These are phyloP conservation scores for Excoecaria cochinchinensis DNA, from an alignment of 345 rosid species.

Conservation along the genomic window DNA sequence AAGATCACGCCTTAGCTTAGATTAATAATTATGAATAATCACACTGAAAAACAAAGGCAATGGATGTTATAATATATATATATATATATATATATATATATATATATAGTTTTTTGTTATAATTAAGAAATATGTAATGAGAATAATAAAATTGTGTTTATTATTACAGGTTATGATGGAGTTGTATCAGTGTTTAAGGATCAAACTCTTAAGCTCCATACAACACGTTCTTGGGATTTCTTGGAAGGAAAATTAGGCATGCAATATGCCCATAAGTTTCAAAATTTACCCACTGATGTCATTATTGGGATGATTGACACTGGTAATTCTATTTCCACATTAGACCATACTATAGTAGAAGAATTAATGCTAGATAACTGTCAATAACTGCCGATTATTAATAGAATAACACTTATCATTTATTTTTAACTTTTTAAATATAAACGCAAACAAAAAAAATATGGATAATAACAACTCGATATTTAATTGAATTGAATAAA, in stretches of 20 bases:
- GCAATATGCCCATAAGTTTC: slow-evolving; percentile 12
- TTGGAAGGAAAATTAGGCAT: slow-evolving; percentile 36
- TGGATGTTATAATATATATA: too few species aligned
- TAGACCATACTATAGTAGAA: too few species aligned
- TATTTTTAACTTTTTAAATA: too few species aligned
- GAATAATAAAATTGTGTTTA: neutral
- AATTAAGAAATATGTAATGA: too few species aligned
- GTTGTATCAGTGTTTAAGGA: slow-evolving; percentile 68
- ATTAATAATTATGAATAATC: neutral
- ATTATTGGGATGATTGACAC: slow-evolving; percentile 62
- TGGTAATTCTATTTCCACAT: slow-evolving; percentile 25
- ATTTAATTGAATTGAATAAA: too few species aligned
- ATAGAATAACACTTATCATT: too few species aligned
- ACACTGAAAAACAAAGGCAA: neutral
- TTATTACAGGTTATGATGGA: slow-evolving; percentile 46
- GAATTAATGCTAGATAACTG: too few species aligned
- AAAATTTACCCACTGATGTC: slow-evolving; percentile 40
- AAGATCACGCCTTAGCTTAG: neutral
- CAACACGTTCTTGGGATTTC: slow-evolving; percentile 91
- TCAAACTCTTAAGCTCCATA: slow-evolving; percentile 57
- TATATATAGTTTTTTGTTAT: too few species aligned
- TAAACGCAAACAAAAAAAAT: too few species aligned
- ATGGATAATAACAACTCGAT: too few species aligned
- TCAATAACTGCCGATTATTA: too few species aligned
- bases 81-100: too few species aligned